Base-by-base conservation (phyloP, 805 yeast species). In the Grigorovia humatica region DNA sequence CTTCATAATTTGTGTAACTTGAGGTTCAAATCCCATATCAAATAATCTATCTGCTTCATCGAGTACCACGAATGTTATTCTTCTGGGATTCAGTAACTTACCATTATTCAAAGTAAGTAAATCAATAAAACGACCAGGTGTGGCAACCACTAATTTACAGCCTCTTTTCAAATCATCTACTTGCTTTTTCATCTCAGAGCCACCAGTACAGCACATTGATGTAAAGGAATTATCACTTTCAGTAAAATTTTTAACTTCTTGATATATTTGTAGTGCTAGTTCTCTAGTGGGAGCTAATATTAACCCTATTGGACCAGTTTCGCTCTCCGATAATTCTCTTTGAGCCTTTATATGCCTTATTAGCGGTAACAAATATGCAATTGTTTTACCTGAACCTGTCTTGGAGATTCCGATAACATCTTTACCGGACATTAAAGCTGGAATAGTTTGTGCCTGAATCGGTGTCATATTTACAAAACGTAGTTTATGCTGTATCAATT, bases 1-100 rank as follows among this genome's bases (percentile, higher is more conserved):
- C 15, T 78, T 74, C 63, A 89, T 74, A 20, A 93, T 83, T 60
- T 88, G 87, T 58, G 78, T 81, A 4, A 93, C 88, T 63, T 93
- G 99, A 0, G 99, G 98, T 59, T 88, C 98, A 69, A 93, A 93
- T 1, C 99, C 99, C 77, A 93, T 73, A 66, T 93, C 99, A 70
- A 91, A 91, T 85, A 93, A 82, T 56, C 99, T 71, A 67, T 93
- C 99, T 1, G 98, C 97, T 64, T 93, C 99, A 65, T 93, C 99
- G 53, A 93, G 70, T 0, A 90, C 95, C n/a, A 88, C 74, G 65
- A 83, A 88, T 0, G 96, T 82, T 6, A 85, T 81, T 44, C 90
- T 70, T 30, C 73, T 70, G 7, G 93, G 71, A 54, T 81, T 82
- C 20, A 74, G 40, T 0, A 89, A 79, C 48, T 88, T 74, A 0